phyloP scores from a whole-genome alignment of 2,329 filamentous ascomycete genomes.

The Ceratocystis ficicola region DNA sequence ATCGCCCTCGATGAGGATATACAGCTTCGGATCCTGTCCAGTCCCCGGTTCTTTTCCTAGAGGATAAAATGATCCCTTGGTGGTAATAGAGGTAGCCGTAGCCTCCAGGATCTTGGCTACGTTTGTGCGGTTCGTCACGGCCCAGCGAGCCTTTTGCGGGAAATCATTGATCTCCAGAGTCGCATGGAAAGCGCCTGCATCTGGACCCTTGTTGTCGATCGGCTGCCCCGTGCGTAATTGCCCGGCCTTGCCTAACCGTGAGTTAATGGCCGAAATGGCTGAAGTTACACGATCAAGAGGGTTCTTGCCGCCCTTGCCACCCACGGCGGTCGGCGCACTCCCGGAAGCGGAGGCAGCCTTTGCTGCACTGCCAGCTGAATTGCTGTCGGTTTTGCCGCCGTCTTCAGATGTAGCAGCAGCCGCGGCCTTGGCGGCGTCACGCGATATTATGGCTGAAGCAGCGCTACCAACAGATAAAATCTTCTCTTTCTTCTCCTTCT shows the following conservation, averaged over 20 bases:
- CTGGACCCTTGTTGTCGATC: slow-evolving; percentile 96
- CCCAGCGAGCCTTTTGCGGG: slow-evolving; percentile 96
- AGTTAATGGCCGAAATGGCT: slow-evolving; percentile 85
- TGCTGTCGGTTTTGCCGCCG: slow-evolving; percentile 23
- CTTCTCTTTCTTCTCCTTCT: slow-evolving; percentile 58
- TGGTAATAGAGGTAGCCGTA: slow-evolving; percentile 91
- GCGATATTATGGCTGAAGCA: slow-evolving; percentile 46
- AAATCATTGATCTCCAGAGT: slow-evolving; percentile 99
- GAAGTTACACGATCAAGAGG: slow-evolving; percentile 76
- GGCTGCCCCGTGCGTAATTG: slow-evolving; percentile 84
- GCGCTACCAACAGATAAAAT: slow-evolving; percentile 54
- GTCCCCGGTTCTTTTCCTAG: slow-evolving; percentile 66
- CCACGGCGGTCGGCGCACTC: slow-evolving; percentile 35
- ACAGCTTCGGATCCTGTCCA: slow-evolving; percentile 78
- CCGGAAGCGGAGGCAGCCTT: slow-evolving; percentile 27
- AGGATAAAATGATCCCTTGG: slow-evolving; percentile 84
- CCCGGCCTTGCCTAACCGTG: slow-evolving; percentile 75
- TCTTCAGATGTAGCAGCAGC: slow-evolving; percentile 26
- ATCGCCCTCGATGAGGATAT: slow-evolving; percentile 94
- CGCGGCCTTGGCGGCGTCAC: slow-evolving; percentile 37
- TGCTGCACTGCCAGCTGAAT: slow-evolving; percentile 23
- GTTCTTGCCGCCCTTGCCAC: slow-evolving; percentile 46
- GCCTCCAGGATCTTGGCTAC: slow-evolving; percentile 95
- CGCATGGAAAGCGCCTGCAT: slow-evolving; percentile 91
- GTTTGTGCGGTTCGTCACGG: slow-evolving; percentile 95